These are phyloP conservation scores for Mucor saturninus DNA, from an alignment of 371 early-diverging fungal species.

Conservation along the genomic window DNA sequence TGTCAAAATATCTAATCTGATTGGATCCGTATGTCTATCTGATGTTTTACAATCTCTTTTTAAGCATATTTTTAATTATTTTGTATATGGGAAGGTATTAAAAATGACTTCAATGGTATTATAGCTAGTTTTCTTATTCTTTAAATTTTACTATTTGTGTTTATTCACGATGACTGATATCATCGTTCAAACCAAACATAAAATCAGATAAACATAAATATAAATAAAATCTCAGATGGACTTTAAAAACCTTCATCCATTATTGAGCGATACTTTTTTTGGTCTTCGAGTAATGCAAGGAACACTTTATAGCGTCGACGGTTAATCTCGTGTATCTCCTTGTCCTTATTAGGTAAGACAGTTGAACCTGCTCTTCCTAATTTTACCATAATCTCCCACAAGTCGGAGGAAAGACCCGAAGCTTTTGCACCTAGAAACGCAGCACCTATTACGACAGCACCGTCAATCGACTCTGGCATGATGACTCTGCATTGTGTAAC, in stretches of 20 bases:
- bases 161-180: neutral
- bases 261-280: constrained; percentile 57
- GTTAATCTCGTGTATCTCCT: constrained; percentile 46
- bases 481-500: constrained; percentile 60
- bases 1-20: too few species aligned
- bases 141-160: neutral
- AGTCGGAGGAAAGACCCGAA: constrained; percentile 34
- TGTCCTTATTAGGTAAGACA: constrained; percentile 50
- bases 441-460: constrained; percentile 74
- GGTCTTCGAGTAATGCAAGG: constrained; percentile 61
- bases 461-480: constrained; percentile 62
- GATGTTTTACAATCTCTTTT: too few species aligned
- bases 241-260: constrained; percentile 41
- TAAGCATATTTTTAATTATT: too few species aligned
- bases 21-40: too few species aligned
- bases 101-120: too few species aligned
- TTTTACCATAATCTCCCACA: constrained; percentile 66
- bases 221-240: neutral
- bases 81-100: too few species aligned
- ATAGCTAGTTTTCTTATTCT: too few species aligned
- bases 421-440: constrained; percentile 73
- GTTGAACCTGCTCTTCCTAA: constrained; percentile 58
- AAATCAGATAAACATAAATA: neutral
- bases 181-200: neutral
- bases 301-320: constrained; percentile 62